Conservation (phyloP, 2,329 filamentous ascomycete genomes). For the Trichophyton benhamiae region DNA sequence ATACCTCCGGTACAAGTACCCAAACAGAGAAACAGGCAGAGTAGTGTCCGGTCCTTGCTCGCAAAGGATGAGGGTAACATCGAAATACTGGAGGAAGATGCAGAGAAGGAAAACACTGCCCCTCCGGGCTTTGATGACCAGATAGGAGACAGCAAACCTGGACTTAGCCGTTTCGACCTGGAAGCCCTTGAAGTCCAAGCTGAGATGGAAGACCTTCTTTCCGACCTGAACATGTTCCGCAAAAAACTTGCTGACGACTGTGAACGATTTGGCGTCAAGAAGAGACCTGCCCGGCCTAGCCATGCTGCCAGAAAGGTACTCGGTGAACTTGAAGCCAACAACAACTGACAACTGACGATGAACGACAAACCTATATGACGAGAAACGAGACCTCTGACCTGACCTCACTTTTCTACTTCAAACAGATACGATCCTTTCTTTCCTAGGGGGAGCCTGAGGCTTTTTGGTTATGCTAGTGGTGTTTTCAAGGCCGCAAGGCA, state of each 20-base stretch:
- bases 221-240: constrained; percentile 67
- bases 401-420: constrained; percentile 1
- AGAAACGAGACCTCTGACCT: not conserved
- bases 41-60: constrained; percentile 26
- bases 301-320: constrained; percentile 1
- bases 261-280: constrained; percentile 26
- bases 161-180: constrained; percentile 22
- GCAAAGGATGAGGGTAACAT: constrained; percentile 24
- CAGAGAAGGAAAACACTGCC: constrained; percentile 33
- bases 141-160: constrained; percentile 30
- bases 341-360: not conserved
- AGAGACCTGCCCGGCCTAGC: not conserved
- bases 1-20: constrained; percentile 47
- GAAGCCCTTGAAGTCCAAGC: constrained; percentile 57
- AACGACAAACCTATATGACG: not conserved
- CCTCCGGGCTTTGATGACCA: constrained; percentile 20
- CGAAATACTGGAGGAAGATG: constrained; percentile 43
- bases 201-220: constrained; percentile 73
- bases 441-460: not conserved
- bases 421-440: not conserved
- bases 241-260: constrained; percentile 73
- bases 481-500: not conserved
- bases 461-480: not conserved
- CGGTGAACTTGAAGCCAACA: not conserved
- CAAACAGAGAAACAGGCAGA: constrained; percentile 22